These are phyloP conservation scores for Populus hybrid DNA, from an alignment of 441 rosid genomes.

Conservation along the genomic window DNA sequence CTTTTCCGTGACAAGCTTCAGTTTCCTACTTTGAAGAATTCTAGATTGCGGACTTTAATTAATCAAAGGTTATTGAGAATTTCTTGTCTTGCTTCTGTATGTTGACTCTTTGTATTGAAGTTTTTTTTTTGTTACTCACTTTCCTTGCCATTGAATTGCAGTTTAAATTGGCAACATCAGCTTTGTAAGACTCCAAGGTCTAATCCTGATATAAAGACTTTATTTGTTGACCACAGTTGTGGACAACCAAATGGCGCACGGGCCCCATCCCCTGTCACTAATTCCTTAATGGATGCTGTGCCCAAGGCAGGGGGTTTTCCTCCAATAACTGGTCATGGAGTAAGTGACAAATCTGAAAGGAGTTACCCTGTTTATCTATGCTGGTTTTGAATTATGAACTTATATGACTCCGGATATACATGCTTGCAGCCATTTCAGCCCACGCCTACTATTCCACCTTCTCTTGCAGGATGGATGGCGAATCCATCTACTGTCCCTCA, in stretches of 20 bases:
- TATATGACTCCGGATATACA: conserved; percentile 11
- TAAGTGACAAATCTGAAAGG: conserved; percentile 37
- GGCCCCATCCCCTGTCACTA: conserved; percentile 76
- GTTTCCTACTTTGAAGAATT: conserved; percentile 70
- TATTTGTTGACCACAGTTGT: conserved; percentile 76
- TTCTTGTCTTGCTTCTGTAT: conserved; percentile 10
- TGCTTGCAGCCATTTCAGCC: conserved; percentile 71
- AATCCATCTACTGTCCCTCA: conserved; percentile 64
- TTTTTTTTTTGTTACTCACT: conserved; percentile 2
- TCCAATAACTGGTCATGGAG: conserved; percentile 61
- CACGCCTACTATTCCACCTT: conserved; percentile 57
- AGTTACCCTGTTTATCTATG: neutral
- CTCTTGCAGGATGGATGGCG: conserved; percentile 89
- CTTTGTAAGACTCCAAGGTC: conserved; percentile 80
- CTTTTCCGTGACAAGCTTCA: conserved; percentile 86
- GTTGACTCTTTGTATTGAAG: conserved; percentile 8
- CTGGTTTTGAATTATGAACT: conserved; percentile 12
- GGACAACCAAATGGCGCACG: conserved; percentile 72
- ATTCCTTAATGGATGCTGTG: conserved; percentile 59
- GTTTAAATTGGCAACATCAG: conserved; percentile 91
- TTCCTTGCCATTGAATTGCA: conserved; percentile 31
- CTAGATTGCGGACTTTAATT: conserved; percentile 73
- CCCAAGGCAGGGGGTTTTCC: conserved; percentile 69
- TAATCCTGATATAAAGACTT: conserved; percentile 79
- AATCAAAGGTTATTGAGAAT: conserved; percentile 60